phyloP scores from a whole-genome alignment of 805 yeast species.

The Kuraishia cidri region DNA sequence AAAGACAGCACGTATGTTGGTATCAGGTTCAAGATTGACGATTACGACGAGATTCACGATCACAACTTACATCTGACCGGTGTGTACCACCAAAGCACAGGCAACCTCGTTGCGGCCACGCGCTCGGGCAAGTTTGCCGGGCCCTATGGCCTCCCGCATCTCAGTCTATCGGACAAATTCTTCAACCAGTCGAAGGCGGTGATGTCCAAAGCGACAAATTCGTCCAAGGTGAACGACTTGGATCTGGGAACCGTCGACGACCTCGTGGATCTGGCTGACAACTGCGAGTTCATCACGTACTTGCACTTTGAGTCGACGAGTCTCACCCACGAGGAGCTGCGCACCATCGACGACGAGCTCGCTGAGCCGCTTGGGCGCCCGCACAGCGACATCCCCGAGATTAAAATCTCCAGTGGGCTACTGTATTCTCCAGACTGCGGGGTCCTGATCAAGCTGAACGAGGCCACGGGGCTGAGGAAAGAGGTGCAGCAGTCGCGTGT shows the following conservation, averaged over 20 bases:
- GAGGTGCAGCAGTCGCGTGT: constrained; percentile 33
- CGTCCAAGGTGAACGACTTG: constrained; percentile 30
- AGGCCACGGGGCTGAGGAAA: constrained; percentile 43
- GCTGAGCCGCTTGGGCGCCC: constrained; percentile 75
- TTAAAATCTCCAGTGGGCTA: constrained; percentile 46
- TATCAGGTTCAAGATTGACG: constrained; percentile 22
- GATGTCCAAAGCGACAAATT: constrained; percentile 32
- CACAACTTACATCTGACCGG: constrained; percentile 48
- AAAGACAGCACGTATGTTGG: constrained; percentile 26
- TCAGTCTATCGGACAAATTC: constrained; percentile 28
- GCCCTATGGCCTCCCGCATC: constrained; percentile 51
- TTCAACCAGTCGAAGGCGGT: constrained; percentile 37
- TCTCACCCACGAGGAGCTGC: constrained; percentile 40
- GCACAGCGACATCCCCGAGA: constrained; percentile 43
- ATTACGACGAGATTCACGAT: constrained; percentile 36
- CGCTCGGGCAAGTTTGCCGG: constrained; percentile 60
- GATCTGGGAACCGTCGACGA: constrained; percentile 24
- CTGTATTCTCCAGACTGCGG: constrained; percentile 91
- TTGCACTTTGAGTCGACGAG: constrained; percentile 62
- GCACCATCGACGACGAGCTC: constrained; percentile 65
- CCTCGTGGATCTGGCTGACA: constrained; percentile 23
- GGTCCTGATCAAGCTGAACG: constrained; percentile 29
- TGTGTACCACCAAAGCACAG: constrained; percentile 57
- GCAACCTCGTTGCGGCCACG: constrained; percentile 50
- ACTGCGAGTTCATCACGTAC: constrained; percentile 67